phyloP scores from a whole-genome alignment of 129 eudicot genomes.

The Pulicaria dysenterica region DNA sequence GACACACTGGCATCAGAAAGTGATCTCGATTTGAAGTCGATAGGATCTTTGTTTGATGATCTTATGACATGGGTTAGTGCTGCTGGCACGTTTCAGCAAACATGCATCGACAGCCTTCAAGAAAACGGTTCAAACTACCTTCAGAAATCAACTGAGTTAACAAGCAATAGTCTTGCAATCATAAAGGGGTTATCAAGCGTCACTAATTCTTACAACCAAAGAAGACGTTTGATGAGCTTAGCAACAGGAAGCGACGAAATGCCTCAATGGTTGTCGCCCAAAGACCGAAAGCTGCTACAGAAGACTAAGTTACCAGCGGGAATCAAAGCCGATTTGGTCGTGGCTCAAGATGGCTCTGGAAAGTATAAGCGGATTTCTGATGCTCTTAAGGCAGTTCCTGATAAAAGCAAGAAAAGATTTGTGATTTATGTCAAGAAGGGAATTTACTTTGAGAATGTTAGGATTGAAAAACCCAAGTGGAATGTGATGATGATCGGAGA shows the following conservation, averaged over 20 bases:
- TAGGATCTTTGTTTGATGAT: slow-evolving; percentile 48
- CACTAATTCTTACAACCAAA: slow-evolving; percentile 25
- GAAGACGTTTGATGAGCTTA: slow-evolving; percentile 38
- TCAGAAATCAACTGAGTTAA: slow-evolving; percentile 44
- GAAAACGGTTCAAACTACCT: slow-evolving; percentile 23
- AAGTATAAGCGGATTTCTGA: slow-evolving; percentile 52
- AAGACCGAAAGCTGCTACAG: slow-evolving; percentile 53
- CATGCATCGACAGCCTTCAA: slow-evolving; percentile 53
- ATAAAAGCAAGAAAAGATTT: slow-evolving; percentile 55
- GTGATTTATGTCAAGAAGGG: slow-evolving; percentile 72
- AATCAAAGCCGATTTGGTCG: slow-evolving; percentile 53
- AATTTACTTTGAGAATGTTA: slow-evolving; percentile 53
- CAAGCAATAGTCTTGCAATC: slow-evolving; percentile 70
- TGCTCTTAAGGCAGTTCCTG: slow-evolving; percentile 62
- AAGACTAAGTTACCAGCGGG: slow-evolving; percentile 19
- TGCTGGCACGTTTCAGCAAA: slow-evolving; percentile 66
- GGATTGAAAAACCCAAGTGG: slow-evolving; percentile 53
- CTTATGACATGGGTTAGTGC: slow-evolving; percentile 67
- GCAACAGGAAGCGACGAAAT: slow-evolving; percentile 17
- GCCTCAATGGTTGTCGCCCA: slow-evolving; percentile 49
- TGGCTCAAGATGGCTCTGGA: slow-evolving; percentile 67
- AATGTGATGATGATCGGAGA: slow-evolving; percentile 72
- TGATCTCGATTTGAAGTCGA: neutral
- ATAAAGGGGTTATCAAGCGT: slow-evolving; percentile 32
- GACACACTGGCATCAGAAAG: slow-evolving; percentile 28